Conservation (phyloP, 306 rosid genomes). For the Mimosa pudica region DNA sequence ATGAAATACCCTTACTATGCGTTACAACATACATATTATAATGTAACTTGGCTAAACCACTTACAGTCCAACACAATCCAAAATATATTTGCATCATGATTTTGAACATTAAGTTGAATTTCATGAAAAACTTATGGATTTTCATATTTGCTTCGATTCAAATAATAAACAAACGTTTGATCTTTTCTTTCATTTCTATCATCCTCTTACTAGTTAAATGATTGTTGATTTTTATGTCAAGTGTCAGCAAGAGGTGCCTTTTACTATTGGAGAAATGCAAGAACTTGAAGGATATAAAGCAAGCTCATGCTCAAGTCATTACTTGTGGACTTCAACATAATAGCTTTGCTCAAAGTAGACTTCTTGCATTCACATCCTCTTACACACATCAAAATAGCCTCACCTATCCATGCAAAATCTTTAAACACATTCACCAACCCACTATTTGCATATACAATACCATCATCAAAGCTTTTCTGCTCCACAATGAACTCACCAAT, state of each 20-base stretch:
- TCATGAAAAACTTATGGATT: too few species aligned
- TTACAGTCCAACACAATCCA: too few species aligned
- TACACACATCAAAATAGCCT: conserved; percentile 49
- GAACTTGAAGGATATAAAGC: conserved; percentile 64
- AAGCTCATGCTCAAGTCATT: conserved; percentile 66
- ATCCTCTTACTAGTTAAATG: too few species aligned
- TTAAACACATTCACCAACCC: conserved; percentile 61
- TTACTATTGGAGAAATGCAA: conserved; percentile 59
- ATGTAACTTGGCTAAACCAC: too few species aligned
- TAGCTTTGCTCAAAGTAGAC: conserved; percentile 62
- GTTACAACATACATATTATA: too few species aligned
- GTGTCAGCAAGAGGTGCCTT: conserved; percentile 57
- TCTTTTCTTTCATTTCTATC: too few species aligned
- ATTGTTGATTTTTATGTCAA: conserved; percentile 40
- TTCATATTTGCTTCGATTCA: too few species aligned
- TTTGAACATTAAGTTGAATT: too few species aligned
- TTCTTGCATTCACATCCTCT: conserved; percentile 59
- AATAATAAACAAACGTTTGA: too few species aligned
- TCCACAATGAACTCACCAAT: conserved; percentile 36
- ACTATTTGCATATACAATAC: conserved; percentile 69
- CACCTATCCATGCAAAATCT: conserved; percentile 52
- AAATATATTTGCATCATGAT: too few species aligned
- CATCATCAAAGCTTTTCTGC: conserved; percentile 53
- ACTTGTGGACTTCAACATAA: conserved; percentile 53
- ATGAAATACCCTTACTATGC: too few species aligned